Conservation (phyloP, 805 yeast genomes). For the Metschnikowia gelsemii region DNA sequence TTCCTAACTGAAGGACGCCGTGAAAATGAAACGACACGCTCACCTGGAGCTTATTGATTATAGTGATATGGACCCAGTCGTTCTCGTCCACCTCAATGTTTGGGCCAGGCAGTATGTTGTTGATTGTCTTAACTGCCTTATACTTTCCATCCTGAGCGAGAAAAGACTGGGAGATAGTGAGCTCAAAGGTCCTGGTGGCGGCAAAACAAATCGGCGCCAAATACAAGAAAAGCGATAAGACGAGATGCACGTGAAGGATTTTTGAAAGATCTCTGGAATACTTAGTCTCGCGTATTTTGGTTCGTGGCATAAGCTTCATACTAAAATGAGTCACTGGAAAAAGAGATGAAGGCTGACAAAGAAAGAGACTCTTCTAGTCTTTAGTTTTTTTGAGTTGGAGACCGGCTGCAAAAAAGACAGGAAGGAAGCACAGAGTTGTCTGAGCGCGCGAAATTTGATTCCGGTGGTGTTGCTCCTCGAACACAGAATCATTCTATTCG, state of each 20-base stretch:
- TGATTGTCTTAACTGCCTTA: conserved; percentile 36
- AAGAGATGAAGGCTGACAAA: too few species aligned
- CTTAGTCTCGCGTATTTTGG: too few species aligned
- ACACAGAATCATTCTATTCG: too few species aligned
- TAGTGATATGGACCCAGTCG: conserved; percentile 34
- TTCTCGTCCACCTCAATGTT: conserved; percentile 35
- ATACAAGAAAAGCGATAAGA: background rate
- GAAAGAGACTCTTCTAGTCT: too few species aligned
- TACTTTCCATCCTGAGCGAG: conserved; percentile 34
- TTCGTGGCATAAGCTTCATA: too few species aligned
- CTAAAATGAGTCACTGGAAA: too few species aligned
- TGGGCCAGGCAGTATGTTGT: conserved; percentile 54
- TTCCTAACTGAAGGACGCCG: conserved; percentile 47
- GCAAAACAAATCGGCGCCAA: background rate
- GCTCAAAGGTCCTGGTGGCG: conserved; percentile 5
- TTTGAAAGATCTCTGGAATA: too few species aligned
- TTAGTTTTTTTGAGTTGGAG: too few species aligned
- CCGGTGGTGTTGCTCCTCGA: too few species aligned
- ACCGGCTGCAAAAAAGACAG: too few species aligned
- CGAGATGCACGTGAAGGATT: background rate
- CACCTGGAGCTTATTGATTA: conserved; percentile 39
- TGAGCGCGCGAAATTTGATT: too few species aligned
- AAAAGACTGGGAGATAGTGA: conserved; percentile 13
- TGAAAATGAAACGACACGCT: conserved; percentile 53
- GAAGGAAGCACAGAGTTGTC: too few species aligned